Conservation (phyloP, 352 stramenopile species). For the Thalassiosira exigua region DNA sequence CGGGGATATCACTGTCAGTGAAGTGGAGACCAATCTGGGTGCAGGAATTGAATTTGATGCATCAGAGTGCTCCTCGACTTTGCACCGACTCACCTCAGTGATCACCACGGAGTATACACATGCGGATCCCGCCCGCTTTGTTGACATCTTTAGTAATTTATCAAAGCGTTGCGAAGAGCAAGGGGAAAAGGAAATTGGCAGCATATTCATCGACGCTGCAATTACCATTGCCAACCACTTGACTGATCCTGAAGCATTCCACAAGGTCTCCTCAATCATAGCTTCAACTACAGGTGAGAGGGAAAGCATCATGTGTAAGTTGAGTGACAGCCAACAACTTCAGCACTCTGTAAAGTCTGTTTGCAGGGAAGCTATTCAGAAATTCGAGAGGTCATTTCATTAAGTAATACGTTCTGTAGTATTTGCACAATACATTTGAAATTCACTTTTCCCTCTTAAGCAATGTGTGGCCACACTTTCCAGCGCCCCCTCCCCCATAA, state of each 20-base stretch:
- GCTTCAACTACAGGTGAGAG: neutral
- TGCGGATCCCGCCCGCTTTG: constrained; percentile 28
- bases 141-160: constrained; percentile 29
- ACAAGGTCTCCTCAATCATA: constrained; percentile 20
- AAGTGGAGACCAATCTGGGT: constrained; percentile 37
- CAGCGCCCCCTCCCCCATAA: no score
- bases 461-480: no score
- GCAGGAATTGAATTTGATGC: constrained; percentile 39
- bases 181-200: constrained; percentile 13
- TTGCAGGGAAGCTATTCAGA: constrained; percentile 36
- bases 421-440: no score
- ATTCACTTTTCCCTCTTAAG: no score
- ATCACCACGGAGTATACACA: constrained; percentile 32
- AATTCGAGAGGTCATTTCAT: constrained; percentile 42
- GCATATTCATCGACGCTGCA: constrained; percentile 36
- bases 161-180: constrained; percentile 17
- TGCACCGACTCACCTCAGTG: constrained; percentile 45
- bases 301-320: constrained; percentile 5
- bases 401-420: no score
- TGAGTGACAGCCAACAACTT: neutral
- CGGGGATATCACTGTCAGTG: constrained; percentile 28
- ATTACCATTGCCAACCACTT: constrained; percentile 45
- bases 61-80: constrained; percentile 38
- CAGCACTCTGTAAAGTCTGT: constrained; percentile 11
- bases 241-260: constrained; percentile 36